phyloP scores from a whole-genome alignment of 2,329 filamentous ascomycete species.

The Phaeosphaeria sp. region DNA sequence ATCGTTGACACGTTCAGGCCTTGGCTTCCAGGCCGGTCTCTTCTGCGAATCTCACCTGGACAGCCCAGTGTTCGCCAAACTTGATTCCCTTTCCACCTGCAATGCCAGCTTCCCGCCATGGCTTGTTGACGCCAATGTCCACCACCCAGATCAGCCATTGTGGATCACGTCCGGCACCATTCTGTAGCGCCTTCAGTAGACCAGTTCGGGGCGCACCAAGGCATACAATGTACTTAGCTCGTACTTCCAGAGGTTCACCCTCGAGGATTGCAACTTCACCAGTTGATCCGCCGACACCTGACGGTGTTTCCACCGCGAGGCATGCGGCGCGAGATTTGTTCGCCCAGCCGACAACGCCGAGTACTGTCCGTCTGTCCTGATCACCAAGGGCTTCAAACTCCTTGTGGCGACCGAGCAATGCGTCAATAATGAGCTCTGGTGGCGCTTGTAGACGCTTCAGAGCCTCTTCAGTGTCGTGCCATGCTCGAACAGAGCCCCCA shows the following conservation, averaged over 20 bases:
- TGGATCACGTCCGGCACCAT: constrained; percentile 58
- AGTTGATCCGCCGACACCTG: constrained; percentile 81
- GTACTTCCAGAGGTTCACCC: constrained; percentile 78
- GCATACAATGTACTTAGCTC: constrained; percentile 81
- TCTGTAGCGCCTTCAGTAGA: constrained; percentile 76
- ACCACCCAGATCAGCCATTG: constrained; percentile 83
- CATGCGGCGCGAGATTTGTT: constrained; percentile 86
- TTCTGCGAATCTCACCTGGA: constrained; percentile 65
- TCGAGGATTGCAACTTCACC: constrained; percentile 68
- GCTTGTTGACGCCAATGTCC: constrained; percentile 84
- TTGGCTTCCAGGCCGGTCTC: constrained; percentile 17
- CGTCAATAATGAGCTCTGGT: constrained; percentile 85
- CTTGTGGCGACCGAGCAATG: constrained; percentile 83
- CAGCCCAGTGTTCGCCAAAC: constrained; percentile 86
- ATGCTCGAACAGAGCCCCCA: constrained; percentile 73
- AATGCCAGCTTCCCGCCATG: constrained; percentile 85
- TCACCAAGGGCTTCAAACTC: constrained; percentile 88
- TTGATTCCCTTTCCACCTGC: constrained; percentile 83
- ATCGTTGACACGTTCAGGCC: neutral
- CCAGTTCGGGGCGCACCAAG: constrained; percentile 89
- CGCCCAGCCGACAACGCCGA: constrained; percentile 91
- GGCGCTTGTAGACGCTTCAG: constrained; percentile 65
- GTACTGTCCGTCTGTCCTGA: constrained; percentile 81
- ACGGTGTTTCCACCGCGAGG: constrained; percentile 88
- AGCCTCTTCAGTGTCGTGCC: constrained; percentile 63